Base-by-base conservation (phyloP, 352 stramenopile genomes). In the Phytophthora fragariae region DNA sequence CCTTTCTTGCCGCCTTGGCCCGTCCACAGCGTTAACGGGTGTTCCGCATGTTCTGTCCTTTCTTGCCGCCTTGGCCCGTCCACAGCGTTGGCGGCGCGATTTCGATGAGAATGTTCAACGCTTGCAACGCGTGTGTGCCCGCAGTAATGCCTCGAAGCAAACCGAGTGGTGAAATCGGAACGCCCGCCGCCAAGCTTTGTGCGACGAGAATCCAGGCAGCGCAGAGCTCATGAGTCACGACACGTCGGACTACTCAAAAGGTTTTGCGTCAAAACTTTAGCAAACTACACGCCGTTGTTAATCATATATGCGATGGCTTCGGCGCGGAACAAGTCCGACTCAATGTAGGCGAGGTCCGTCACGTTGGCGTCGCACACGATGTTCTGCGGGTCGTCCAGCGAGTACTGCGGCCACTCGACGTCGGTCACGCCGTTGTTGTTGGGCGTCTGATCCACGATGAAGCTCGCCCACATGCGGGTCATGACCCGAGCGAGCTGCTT, bases 331-430 rank as follows among this genome's bases (percentile, higher is more conserved):
- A 12, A 62, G 24, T 81, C 70, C 0, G 52, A 15, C 39, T 57
- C 66, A 19, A 73, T 50, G 53, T 76, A 79, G 11, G 44, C 70
- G 27, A 65, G 17, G 1, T 73, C 41, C 3, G 63, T 65, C 52
- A 65, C 33, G 17, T 76, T 73, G 2, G 58, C 57, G 37, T 76
- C 65, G 2, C 78, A 78, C 33, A 81, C 70, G 19, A 81, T 66
- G 21, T 76, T 75, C 52, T 65, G 31, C 3, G 74, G 35, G 61
- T 71, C 14, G 21, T 73, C 65, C 11, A 35, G 1, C 27, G 61
- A 62, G 65, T 81, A 81, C 53, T 73, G 52, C 19, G 70, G 74
- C 74, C 74, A 81, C 19, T 76, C 11, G n/a, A 81, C 53, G 24
- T 50, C 59, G 7, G 73, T 69, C 10, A 71, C 64, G 14, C 7